A percentile compares a stretch with the other conserved stretches of the same genome.
Conservation (phyloP, 78 protist genomes). For the Dictyostelium capitatum region DNA sequence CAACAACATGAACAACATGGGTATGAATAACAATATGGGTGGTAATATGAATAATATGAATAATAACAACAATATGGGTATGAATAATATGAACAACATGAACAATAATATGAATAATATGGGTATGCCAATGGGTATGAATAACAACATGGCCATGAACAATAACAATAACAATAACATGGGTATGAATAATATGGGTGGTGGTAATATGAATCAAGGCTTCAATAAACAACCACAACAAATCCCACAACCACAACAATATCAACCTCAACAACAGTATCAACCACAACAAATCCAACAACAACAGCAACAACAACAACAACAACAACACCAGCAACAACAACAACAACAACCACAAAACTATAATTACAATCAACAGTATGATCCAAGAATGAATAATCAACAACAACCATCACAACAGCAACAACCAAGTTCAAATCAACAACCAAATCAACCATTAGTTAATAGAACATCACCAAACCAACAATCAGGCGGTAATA, state of each 20-base stretch:
- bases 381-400: conserved; percentile 16
- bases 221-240: neutral
- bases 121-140: neutral
- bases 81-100: conserved; percentile 9
- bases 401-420: neutral
- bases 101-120: conserved; percentile 22
- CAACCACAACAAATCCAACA: neutral
- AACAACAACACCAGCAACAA: neutral
- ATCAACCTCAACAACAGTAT: neutral
- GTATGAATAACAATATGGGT: conserved; percentile 34
- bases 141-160: neutral
- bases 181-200: neutral
- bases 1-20: neutral
- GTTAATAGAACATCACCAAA: conserved; percentile 10
- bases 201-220: neutral
- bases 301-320: neutral
- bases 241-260: neutral
- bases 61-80: conserved; percentile 36
- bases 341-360: conserved; percentile 1
- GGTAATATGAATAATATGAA: conserved; percentile 5
- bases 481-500: neutral
- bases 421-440: neutral
- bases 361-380: conserved; percentile 1
- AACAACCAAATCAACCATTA: neutral
- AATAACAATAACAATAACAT: neutral